Evolutionary conservation across 2,329 filamentous ascomycete species (phyloP).

Genomic region (Colletotrichum musicola): DNA sequence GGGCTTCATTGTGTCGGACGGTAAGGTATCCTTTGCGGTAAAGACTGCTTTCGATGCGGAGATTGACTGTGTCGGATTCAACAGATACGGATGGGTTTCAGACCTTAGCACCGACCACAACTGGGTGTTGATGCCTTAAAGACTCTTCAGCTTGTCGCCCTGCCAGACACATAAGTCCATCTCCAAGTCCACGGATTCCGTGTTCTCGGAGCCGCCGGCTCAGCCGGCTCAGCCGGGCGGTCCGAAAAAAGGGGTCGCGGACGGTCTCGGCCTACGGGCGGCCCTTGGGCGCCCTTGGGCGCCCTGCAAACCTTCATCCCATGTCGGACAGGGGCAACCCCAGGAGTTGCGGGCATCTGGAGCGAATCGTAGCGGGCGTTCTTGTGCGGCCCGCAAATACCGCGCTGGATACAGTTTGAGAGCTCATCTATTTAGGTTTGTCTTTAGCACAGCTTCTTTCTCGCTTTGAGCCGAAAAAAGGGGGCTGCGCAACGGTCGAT

Average conservation of each 20-base stretch:
- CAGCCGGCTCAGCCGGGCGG: not conserved
- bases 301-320: conserved; percentile 22
- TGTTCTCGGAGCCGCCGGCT: conserved; percentile 3
- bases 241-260: conserved; percentile 16
- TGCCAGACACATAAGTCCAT: not conserved
- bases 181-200: not conserved
- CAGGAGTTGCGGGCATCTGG: not conserved
- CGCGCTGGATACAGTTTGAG: not conserved
- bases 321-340: conserved; percentile 17
- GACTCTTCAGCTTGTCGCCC: not conserved
- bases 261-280: conserved; percentile 9
- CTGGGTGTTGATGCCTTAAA: not conserved
- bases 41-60: not conserved
- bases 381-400: not conserved
- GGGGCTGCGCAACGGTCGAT: not conserved
- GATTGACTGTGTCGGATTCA: too few relatives aligned
- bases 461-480: conserved; percentile 13
- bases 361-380: not conserved
- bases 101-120: not conserved
- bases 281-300: not conserved
- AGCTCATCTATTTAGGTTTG: not conserved
- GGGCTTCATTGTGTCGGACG: conserved; percentile 14
- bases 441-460: not conserved
- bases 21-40: not conserved
- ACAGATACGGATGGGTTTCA: not conserved